phyloP scores from a whole-genome alignment of 305 asterid species.

The Fraxinus platypoda region DNA sequence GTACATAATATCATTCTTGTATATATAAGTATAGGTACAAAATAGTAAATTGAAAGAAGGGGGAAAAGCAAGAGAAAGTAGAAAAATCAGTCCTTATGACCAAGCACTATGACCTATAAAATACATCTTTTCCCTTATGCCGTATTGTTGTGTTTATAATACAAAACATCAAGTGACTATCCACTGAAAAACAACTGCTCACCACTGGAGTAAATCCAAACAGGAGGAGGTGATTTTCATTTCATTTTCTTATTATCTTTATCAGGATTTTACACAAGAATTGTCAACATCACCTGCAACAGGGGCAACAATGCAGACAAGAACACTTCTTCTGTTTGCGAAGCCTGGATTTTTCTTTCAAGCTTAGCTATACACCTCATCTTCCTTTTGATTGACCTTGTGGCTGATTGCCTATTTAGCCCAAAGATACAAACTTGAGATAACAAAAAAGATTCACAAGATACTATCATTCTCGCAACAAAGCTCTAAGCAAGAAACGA shows the following conservation, averaged over 20 bases:
- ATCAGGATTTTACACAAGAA: neutral
- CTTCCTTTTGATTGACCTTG: conserved; percentile 92
- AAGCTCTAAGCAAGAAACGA: neutral
- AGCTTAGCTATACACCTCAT: conserved; percentile 96
- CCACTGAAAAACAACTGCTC: no score
- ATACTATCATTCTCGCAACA: neutral
- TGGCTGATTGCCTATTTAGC: conserved; percentile 98
- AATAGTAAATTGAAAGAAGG: no score
- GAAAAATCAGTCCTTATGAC: no score
- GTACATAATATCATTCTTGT: no score
- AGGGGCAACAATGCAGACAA: conserved; percentile 85
- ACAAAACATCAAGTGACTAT: neutral
- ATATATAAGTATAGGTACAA: no score
- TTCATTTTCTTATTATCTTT: neutral
- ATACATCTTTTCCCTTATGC: no score
- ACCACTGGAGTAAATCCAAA: no score
- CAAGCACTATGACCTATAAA: no score
- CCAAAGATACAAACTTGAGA: conserved; percentile 40
- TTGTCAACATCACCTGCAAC: conserved; percentile 55
- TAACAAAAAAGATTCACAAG: neutral
- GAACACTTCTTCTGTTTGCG: conserved; percentile 92
- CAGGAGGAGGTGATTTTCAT: neutral
- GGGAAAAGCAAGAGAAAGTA: no score
- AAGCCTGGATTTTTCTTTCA: conserved; percentile 89
- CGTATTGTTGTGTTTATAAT: no score